phyloP scores from a whole-genome alignment of 352 stramenopile species.

The Phytophthora lateralis region DNA sequence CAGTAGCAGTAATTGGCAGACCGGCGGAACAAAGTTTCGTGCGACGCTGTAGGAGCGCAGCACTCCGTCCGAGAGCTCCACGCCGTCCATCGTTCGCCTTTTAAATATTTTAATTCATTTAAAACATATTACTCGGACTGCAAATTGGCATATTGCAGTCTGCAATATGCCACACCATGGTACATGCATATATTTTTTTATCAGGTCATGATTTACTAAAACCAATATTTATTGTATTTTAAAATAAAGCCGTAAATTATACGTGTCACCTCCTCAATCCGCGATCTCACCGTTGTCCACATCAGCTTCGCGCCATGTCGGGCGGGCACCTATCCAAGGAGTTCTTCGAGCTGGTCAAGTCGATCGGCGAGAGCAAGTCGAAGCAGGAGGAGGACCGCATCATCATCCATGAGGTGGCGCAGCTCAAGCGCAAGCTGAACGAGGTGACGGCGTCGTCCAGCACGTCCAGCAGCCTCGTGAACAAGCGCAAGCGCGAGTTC shows the following conservation, averaged over 20 bases:
- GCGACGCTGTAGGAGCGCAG: slow-evolving; percentile 71
- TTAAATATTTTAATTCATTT: too few species aligned
- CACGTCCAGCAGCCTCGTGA: slow-evolving; percentile 73
- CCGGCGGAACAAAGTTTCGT: slow-evolving; percentile 59
- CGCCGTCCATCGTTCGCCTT: slow-evolving; percentile 33
- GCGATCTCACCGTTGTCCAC: slow-evolving; percentile 20
- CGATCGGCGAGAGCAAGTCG: slow-evolving; percentile 99
- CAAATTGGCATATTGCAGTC: too few species aligned
- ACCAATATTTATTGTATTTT: too few species aligned
- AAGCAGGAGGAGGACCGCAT: slow-evolving; percentile 99
- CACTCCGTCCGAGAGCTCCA: slow-evolving; percentile 61
- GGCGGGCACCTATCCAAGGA: slow-evolving; percentile 94
- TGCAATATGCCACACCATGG: slow-evolving; percentile 17
- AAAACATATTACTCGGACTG: too few species aligned
- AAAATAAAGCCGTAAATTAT: too few species aligned
- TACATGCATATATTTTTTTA: too few species aligned
- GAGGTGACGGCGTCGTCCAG: slow-evolving; percentile 82
- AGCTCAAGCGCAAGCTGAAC: slow-evolving; percentile 96
- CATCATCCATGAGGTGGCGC: slow-evolving; percentile 95
- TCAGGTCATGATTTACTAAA: too few species aligned
- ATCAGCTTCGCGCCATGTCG: slow-evolving; percentile 58
- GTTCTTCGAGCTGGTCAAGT: slow-evolving; percentile 99
- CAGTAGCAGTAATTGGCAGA: background rate
- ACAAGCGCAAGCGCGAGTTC: slow-evolving; percentile 99
- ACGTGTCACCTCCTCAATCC: slow-evolving; percentile 24